Evolutionary conservation across 352 stramenopile genomes (phyloP).

Genomic region (Peronospora tabacina): DNA sequence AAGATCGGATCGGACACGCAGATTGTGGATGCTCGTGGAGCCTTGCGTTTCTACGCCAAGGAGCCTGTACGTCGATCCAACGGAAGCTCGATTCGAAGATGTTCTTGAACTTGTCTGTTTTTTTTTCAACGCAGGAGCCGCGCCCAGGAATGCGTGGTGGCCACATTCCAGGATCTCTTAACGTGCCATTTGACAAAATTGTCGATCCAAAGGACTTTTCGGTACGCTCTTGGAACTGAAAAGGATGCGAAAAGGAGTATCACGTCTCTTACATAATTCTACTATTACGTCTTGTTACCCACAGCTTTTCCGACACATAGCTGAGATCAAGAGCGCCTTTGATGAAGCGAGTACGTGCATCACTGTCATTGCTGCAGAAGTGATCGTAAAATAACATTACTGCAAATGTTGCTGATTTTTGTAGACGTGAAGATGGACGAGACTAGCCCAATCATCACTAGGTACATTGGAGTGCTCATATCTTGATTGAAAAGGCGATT

Average conservation of each 20-base stretch:
- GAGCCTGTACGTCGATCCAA: conserved; percentile 45
- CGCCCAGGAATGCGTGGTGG: conserved; percentile 85
- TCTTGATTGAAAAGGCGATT: not conserved
- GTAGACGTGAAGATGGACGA: conserved; percentile 50
- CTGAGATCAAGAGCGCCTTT: conserved; percentile 77
- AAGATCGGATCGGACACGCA: conserved; percentile 59
- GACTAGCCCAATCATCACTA: conserved; percentile 61
- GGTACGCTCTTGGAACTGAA: conserved; percentile 21
- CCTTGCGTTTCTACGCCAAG: conserved; percentile 81
- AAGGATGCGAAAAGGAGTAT: conserved; percentile 1
- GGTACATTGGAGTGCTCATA: conserved; percentile 19
- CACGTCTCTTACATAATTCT: conserved; percentile 10
- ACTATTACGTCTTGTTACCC: not conserved
- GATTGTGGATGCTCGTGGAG: conserved; percentile 87
- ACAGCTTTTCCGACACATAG: conserved; percentile 64
- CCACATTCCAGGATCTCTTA: conserved; percentile 88
- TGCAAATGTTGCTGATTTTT: conserved; percentile 1
- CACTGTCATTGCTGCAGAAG: not conserved
- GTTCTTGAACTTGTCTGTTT: not conserved
- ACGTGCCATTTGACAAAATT: conserved; percentile 87
- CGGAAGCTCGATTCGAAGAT: not conserved
- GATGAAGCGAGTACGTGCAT: conserved; percentile 43
- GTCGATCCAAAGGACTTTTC: conserved; percentile 81
- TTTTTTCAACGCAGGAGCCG: conserved; percentile 61
- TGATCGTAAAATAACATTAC: conserved; percentile 1